phyloP scores from a whole-genome alignment of 768 basidiomycete species.

The Mycena galericulata region DNA sequence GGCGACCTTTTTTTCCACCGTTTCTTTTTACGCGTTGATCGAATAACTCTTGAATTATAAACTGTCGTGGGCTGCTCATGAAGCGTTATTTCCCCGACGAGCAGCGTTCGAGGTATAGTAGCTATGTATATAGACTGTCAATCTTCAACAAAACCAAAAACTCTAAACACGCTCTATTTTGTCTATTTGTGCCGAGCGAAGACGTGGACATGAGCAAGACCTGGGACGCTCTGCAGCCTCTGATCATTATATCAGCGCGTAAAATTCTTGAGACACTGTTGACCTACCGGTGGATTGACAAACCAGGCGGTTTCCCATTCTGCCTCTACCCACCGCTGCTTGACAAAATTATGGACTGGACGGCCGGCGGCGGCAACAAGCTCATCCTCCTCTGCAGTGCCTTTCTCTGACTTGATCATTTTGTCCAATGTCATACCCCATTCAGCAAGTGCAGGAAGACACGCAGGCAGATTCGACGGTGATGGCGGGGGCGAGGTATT shows the following conservation, averaged over 20 bases:
- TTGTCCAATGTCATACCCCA: constrained; percentile 78
- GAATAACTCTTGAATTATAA: too few relatives aligned
- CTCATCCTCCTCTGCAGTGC: constrained; percentile 64
- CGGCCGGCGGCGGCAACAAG: constrained; percentile 62
- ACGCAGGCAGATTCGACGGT: constrained; percentile 68
- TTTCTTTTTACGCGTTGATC: too few relatives aligned
- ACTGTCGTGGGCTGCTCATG: too few relatives aligned
- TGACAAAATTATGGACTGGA: constrained; percentile 75
- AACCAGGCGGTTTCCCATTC: constrained; percentile 96
- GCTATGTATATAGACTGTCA: too few relatives aligned
- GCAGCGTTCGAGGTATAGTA: too few relatives aligned
- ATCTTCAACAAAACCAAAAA: background rate
- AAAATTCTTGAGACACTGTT: constrained; percentile 41
- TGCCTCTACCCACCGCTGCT: constrained; percentile 71
- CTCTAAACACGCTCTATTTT: background rate
- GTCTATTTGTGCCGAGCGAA: constrained; percentile 72
- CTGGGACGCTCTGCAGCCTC: constrained; percentile 87
- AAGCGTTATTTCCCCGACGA: too few relatives aligned
- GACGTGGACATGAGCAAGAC: constrained; percentile 88
- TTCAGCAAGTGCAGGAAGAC: constrained; percentile 72
- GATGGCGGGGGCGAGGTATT: constrained; percentile 63
- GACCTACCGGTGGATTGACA: constrained; percentile 81
- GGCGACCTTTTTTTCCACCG: too few relatives aligned
- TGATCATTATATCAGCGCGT: constrained; percentile 42
- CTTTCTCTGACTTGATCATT: constrained; percentile 63